Percentiles rank a stretch among this genome's conserved stretches.
phyloP scores from a whole-genome alignment of 768 basidiomycete genomes.

The Pluteus cervinus region DNA sequence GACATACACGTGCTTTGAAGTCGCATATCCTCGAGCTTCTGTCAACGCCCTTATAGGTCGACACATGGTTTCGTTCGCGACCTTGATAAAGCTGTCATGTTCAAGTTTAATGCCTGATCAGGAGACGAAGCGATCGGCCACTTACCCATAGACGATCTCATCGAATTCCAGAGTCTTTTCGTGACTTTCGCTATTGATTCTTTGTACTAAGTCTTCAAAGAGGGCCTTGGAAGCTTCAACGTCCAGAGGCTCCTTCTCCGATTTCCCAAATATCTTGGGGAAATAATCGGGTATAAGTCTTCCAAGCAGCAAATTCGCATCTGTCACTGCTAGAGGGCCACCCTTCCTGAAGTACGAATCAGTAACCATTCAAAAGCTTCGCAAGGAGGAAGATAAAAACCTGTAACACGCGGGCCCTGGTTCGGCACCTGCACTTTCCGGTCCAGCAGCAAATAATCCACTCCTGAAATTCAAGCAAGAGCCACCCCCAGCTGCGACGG shows the following conservation, averaged over 20 bases:
- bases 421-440: slow-evolving; percentile 89
- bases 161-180: slow-evolving; percentile 61
- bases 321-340: slow-evolving; percentile 87
- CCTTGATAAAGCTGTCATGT: slow-evolving; percentile 77
- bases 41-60: slow-evolving; percentile 88
- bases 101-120: not conserved
- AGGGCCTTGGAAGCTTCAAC: slow-evolving; percentile 57
- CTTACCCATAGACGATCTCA: slow-evolving; percentile 85
- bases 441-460: slow-evolving; percentile 86
- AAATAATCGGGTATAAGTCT: slow-evolving; percentile 87
- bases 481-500: slow-evolving; percentile 93
- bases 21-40: slow-evolving; percentile 83
- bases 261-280: slow-evolving; percentile 91
- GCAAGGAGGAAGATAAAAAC: slow-evolving; percentile 29
- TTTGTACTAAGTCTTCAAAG: slow-evolving; percentile 62
- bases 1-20: slow-evolving; percentile 62
- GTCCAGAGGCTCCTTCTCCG: slow-evolving; percentile 82
- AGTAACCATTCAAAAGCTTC: not conserved
- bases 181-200: slow-evolving; percentile 51
- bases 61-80: slow-evolving; percentile 96
- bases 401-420: slow-evolving; percentile 92
- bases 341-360: slow-evolving; percentile 55
- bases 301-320: slow-evolving; percentile 88
- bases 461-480: slow-evolving; percentile 86
- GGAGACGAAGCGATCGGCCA: slow-evolving; percentile 3